Evolutionary conservation across 164 flowering plant species (phyloP), one percentile per base, ranked within the genome.

Genomic region (Macadamia tetraphylla): DNA sequence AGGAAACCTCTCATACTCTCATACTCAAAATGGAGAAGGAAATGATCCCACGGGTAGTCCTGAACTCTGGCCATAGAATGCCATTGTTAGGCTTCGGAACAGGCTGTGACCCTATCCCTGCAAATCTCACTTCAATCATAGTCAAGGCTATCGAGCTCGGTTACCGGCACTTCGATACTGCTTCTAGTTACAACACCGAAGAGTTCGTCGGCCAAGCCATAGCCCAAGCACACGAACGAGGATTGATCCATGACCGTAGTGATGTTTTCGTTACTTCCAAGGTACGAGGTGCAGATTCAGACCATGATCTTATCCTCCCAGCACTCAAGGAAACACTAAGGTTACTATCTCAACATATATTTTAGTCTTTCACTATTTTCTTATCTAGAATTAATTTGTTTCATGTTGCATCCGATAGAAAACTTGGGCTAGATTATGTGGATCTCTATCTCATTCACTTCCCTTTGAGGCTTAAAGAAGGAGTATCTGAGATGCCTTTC

Each of bases 261-360:
- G 82, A 81, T 30, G 60, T 79, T 29, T 81, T 79, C 72, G 78
- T 76, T 35, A 76, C 79, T 1, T 64, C 75, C 65, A 72, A 76
- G 75, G 58, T 76, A 2, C 68, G 75, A 23, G 79, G 79, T 30
- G 61, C 29, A 7, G 66, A 65, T 35, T 59, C 76, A 6, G 48
- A 73, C 6, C 74, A 46, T 18, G 52, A 60, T 51, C 76, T 48
- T 14, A 58, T 76, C 31, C 62, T 73, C 9, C 76, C 79, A 9
- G 76, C 76, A 35, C 62, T 70, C 29, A 62, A 70, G 29, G 62
- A 12, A 48, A 72, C 56, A 57, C 72, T 76, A 14, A 35, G 62
- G 78, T 59, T 8, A 30, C 23, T 23, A 23, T 23, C 23, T 23
- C 23, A 23, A 23, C 23, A 23, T 23, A 23, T 23, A 23, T 23